Base-by-base conservation (phyloP, 805 yeast genomes). In the Saccharomycopsis sp. region DNA sequence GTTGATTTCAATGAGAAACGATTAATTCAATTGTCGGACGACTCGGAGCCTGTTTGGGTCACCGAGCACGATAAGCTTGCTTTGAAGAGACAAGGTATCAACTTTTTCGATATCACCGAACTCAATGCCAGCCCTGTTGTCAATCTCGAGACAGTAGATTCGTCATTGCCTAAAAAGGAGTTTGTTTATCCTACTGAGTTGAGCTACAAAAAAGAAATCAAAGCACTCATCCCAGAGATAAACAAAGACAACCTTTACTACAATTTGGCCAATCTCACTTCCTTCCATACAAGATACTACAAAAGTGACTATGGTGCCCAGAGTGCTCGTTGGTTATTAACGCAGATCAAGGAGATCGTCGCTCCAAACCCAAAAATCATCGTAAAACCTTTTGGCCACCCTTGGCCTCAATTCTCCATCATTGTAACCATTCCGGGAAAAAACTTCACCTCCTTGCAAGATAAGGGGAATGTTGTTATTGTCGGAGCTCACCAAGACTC, bases 401-500 rank as follows among this genome's bases (percentile, higher is more conserved):
- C 75, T 2, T 91, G 97, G 96, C 77, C 75, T 62, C 97, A 91
- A 71, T 85, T 80, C 65, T 85, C 94, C 3, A 75, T 89, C 2
- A 79, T 91, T 55, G 89, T 88, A 8, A 74, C 78, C 16, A 77
- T 91, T 51, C 77, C 79, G 5, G 91, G 91, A 21, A 65, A 66
- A 23, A 72, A 76, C 50, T 56, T 40, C 40, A 51, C 34, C 9
- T 51, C 55, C 2, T 16, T 51, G 14, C 44, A 56, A 29, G 53
- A 56, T 24, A 51, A 55, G 16, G 77, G 74, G 4, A 69, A 71
- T 44, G 71, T 77, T 5, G 84, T 91, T 1, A 82, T 92, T n/a
- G 80, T 91, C 48, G 97, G 97, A 1, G 87, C 96, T 21, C 97
- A 92, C 72, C 89, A 87, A 68, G 98, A 91, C 68, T 86, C 96